phyloP scores from a whole-genome alignment of 139 green algal species.

The Nannochloris sp. region DNA sequence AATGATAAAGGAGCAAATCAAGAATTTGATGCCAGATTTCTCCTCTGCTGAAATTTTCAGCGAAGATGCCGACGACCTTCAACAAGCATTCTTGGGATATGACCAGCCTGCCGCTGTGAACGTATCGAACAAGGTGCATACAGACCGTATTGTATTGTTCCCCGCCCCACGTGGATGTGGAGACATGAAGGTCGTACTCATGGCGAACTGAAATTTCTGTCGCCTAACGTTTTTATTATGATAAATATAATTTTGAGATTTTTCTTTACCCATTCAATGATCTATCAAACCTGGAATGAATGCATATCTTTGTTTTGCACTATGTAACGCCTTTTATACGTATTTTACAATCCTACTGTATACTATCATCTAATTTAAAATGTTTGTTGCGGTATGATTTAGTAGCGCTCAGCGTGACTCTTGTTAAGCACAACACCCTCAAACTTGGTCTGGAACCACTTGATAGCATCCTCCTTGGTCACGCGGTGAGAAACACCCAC shows the following conservation, averaged over 20 bases:
- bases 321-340: not conserved
- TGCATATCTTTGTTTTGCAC: no score
- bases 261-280: conserved; percentile 3
- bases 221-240: not conserved
- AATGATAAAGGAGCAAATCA: no score
- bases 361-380: no score
- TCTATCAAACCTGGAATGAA: no score
- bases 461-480: conserved; percentile 97
- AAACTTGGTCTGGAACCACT: conserved; percentile 72
- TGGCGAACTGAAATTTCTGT: not conserved
- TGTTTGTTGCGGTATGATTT: not conserved
- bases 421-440: conserved; percentile 65
- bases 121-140: no score
- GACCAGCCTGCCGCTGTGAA: no score
- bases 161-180: not conserved
- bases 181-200: not conserved
- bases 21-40: no score
- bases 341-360: not conserved
- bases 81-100: no score
- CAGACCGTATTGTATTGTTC: no score
- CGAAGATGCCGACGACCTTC: no score
- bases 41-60: no score
- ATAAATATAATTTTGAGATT: not conserved
- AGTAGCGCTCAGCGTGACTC: conserved; percentile 14
- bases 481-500: conserved; percentile 83